phyloP scores from a whole-genome alignment of 371 early-diverging fungal genomes.

The Actinomortierella wolfii region DNA sequence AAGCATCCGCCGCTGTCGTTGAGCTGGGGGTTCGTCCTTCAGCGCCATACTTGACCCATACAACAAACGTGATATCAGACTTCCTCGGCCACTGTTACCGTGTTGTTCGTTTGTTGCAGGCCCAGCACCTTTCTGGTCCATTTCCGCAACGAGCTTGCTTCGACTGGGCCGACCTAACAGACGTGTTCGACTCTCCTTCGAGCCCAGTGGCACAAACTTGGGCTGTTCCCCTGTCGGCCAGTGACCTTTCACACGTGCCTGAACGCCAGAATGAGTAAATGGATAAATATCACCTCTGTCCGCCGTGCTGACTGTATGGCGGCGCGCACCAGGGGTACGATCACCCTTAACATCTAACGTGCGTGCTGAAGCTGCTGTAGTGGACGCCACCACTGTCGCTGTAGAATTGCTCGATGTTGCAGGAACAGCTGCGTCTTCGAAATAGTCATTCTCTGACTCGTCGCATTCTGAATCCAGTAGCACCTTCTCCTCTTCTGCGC shows the following conservation, averaged over 20 bases:
- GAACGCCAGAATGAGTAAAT: background rate
- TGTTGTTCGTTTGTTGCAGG: background rate
- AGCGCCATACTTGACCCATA: constrained; percentile 7
- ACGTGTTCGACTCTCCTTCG: constrained; percentile 36
- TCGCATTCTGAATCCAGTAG: too few species aligned
- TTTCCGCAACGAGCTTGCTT: background rate
- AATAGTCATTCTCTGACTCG: too few species aligned
- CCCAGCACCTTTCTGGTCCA: too few species aligned
- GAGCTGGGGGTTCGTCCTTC: constrained; percentile 10
- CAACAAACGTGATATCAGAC: background rate
- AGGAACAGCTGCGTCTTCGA: too few species aligned
- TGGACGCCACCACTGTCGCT: too few species aligned
- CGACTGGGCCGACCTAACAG: constrained; percentile 34
- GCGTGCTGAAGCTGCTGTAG: too few species aligned
- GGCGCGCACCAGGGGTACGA: constrained; percentile 17
- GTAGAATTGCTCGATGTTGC: too few species aligned
- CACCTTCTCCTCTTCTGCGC: too few species aligned
- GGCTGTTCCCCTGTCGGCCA: constrained; percentile 39
- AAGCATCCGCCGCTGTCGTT: constrained; percentile 8
- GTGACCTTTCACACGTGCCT: constrained; percentile 20
- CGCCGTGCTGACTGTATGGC: constrained; percentile 36
- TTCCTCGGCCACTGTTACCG: background rate
- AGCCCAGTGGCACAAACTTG: constrained; percentile 20
- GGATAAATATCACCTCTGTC: too few species aligned
- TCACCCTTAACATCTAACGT: constrained; percentile 1